Conservation (phyloP, 1,284 basidiomycete genomes). For the Bondarzewia mesenterica region DNA sequence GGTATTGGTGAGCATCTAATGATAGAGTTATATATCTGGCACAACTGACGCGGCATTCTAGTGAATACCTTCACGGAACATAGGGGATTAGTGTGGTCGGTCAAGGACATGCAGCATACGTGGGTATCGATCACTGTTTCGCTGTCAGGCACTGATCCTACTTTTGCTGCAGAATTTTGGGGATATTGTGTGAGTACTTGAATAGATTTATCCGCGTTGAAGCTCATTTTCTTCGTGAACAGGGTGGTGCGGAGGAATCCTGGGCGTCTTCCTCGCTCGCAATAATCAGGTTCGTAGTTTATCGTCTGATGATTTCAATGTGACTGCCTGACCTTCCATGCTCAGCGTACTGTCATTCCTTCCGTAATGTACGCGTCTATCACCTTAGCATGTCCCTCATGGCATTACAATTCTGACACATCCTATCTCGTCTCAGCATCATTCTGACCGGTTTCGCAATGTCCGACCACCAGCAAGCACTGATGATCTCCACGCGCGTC, state of each 20-base stretch:
- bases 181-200: slow-evolving; percentile 29
- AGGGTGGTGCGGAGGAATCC: slow-evolving; percentile 89
- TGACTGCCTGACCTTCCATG: too few species aligned
- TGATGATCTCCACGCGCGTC: slow-evolving; percentile 84
- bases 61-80: slow-evolving; percentile 96
- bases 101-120: slow-evolving; percentile 95
- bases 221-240: background rate
- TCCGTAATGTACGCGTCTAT: slow-evolving; percentile 58
- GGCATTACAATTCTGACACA: background rate
- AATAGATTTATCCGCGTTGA: background rate
- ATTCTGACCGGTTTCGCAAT: slow-evolving; percentile 93
- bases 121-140: slow-evolving; percentile 26
- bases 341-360: slow-evolving; percentile 81
- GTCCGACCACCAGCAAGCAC: slow-evolving; percentile 82
- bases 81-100: slow-evolving; percentile 73
- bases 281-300: slow-evolving; percentile 62
- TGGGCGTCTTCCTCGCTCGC: slow-evolving; percentile 82
- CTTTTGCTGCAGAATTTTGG: slow-evolving; percentile 26
- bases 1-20: slow-evolving; percentile 46
- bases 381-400: background rate
- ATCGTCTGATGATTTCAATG: too few species aligned
- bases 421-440: slow-evolving; percentile 39
- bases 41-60: too few species aligned
- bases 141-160: background rate
- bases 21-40: slow-evolving; percentile 5